These are phyloP conservation scores for Ogataea corticis DNA, from an alignment of 805 yeast genomes.

Conservation along the genomic window DNA sequence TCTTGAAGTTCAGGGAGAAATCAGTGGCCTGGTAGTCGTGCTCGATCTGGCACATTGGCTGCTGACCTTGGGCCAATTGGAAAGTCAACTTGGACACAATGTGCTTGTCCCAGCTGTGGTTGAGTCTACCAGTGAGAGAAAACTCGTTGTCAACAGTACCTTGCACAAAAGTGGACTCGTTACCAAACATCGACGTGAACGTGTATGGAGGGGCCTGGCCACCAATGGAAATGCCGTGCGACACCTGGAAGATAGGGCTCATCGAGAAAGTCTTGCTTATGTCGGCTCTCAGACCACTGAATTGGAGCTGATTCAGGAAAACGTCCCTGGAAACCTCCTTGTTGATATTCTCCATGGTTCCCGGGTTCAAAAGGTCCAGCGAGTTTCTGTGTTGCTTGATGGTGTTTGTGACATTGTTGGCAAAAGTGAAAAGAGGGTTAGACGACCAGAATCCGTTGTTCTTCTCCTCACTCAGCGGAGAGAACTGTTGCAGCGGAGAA, in stretches of 20 bases:
- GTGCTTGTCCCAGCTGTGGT: conserved; percentile 84
- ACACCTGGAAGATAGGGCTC: conserved; percentile 94
- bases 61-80: conserved; percentile 87
- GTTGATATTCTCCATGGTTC: conserved; percentile 89
- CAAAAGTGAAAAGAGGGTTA: conserved; percentile 78
- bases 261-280: conserved; percentile 86
- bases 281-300: conserved; percentile 96
- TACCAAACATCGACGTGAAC: conserved; percentile 84
- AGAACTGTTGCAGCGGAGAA: conserved; percentile 59
- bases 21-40: conserved; percentile 93
- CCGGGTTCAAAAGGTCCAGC: conserved; percentile 85
- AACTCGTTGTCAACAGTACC: conserved; percentile 89
- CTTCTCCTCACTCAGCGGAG: conserved; percentile 50
- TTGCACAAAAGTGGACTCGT: conserved; percentile 82
- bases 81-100: conserved; percentile 80
- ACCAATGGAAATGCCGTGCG: conserved; percentile 90
- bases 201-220: conserved; percentile 89
- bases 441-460: conserved; percentile 70
- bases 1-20: conserved; percentile 83
- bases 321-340: conserved; percentile 95
- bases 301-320: conserved; percentile 82
- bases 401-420: conserved; percentile 72
- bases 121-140: conserved; percentile 83
- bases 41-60: conserved; percentile 92
- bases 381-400: conserved; percentile 78